These are phyloP conservation scores for Echria macrotheca DNA, from an alignment of 495 filamentous ascomycete species.

Conservation along the genomic window DNA sequence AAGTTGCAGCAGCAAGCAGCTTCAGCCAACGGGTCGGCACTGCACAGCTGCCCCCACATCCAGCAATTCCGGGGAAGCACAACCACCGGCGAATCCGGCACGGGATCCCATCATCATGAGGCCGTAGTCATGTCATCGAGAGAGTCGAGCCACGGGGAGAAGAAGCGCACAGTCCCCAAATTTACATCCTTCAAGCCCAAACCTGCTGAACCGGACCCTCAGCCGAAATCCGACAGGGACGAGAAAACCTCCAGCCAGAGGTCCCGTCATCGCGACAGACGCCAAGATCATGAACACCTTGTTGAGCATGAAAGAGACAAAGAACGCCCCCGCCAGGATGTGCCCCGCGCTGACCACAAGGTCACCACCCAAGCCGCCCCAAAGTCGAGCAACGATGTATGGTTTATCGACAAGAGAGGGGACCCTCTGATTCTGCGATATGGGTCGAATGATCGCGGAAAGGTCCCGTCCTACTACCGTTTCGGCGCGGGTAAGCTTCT, in stretches of 20 bases:
- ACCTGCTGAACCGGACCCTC: constrained; percentile 10
- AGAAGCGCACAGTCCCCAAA: constrained; percentile 48
- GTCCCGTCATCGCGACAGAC: not conserved
- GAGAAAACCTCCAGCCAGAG: not conserved
- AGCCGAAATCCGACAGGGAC: not conserved
- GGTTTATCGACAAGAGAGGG: constrained; percentile 37
- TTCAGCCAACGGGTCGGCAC: not conserved
- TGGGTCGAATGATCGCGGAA: constrained; percentile 35
- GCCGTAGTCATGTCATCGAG: constrained; percentile 27
- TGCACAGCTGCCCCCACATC: not conserved
- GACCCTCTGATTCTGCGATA: constrained; percentile 41
- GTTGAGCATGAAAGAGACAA: not conserved
- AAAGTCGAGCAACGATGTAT: constrained; percentile 17
- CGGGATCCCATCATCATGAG: too few species aligned
- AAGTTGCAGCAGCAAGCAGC: too few species aligned
- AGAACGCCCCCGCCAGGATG: not conserved
- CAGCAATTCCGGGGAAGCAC: not conserved
- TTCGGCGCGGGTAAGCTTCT: constrained; percentile 36
- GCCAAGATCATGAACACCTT: not conserved
- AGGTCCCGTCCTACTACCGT: constrained; percentile 38
- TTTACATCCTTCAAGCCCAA: constrained; percentile 65
- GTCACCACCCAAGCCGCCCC: not conserved
- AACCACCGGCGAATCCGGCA: not conserved
- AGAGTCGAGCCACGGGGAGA: constrained; percentile 19
- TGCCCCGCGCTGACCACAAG: not conserved